Conservation (phyloP, 2,329 filamentous ascomycete genomes). For the Pezicula radicicola region DNA sequence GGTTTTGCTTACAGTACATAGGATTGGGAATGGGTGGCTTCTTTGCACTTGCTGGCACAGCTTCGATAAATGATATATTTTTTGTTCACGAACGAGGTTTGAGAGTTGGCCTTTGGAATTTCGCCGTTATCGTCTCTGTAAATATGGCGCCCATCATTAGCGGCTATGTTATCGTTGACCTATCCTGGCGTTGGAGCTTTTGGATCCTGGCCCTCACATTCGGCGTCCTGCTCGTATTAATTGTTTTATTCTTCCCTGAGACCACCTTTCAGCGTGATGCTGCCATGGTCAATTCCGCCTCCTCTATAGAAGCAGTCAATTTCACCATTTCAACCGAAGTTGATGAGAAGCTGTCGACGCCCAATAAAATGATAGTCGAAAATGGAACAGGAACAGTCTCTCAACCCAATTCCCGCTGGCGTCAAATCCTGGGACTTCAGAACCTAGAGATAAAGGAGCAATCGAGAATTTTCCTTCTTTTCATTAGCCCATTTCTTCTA, state of each 20-base stretch:
- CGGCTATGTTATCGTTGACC: conserved; percentile 27
- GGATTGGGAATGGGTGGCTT: conserved; percentile 9
- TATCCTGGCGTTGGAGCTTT: conserved; percentile 23
- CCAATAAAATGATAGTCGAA: neutral
- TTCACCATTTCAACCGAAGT: neutral
- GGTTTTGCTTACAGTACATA: neutral
- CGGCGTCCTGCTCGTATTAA: conserved; percentile 31
- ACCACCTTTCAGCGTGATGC: conserved; percentile 28
- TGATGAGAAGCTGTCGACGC: too few relatives aligned
- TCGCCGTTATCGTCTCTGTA: conserved; percentile 1
- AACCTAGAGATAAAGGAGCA: conserved; percentile 2
- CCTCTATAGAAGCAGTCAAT: neutral
- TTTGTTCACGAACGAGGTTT: conserved; percentile 12
- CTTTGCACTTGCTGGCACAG: conserved; percentile 11
- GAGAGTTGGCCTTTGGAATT: conserved; percentile 11
- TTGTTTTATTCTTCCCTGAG: conserved; percentile 38
- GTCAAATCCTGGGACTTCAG: neutral
- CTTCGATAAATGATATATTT: conserved; percentile 11
- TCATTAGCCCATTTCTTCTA: neutral
- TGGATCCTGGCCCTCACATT: conserved; percentile 25
- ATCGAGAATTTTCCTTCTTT: conserved; percentile 1
- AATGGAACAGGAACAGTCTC: neutral
- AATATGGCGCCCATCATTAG: conserved; percentile 28
- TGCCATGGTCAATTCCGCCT: neutral
- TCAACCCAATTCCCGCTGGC: neutral